Base-by-base conservation (phyloP, 1,284 basidiomycete genomes). In the Rugosomyces carneus region DNA sequence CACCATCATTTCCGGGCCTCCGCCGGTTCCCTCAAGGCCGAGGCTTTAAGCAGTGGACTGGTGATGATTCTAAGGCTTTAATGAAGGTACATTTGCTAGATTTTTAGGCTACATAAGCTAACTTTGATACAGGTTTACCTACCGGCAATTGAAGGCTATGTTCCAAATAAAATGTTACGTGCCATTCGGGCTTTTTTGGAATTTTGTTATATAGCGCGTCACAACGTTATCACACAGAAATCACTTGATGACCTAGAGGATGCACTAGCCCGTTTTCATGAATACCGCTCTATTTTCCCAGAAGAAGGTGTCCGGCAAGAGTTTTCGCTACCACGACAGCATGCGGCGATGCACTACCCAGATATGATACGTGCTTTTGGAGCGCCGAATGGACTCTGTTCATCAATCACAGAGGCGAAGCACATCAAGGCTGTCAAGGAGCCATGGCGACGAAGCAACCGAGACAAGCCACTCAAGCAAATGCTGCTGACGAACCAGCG, bases 261-360 rank as follows among this genome's bases (percentile, higher is more conserved):
- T 6, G 46, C 57, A 0, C 48, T 68, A 2, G 13, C 23, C 0
- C 23, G 23, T 0, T 72, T 65, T 37, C 64, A 65, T 34, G 5
- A 49, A 0, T 26, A 54, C 3, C 60, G 66, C 0, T 16, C 51
- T 1, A 53, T 66, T 1, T 73, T 72, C 41, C 26, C 36, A 7
- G 1, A 32, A 15, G 15, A 15, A 2, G 60, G 60, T 18, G 58
- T 65, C 3, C 53, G 52, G 2, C 15, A 48, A 4, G 45, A 35
- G 11, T 56, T 68, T 35, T 58, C 59, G 0, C 57, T 70, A 6
- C 67, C 64, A 3, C 58, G 60, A 10, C 41, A 69, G 64, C 52
- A 53, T 68, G 15, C 61, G 56, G 1, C 67, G 5, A 10, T 18
- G 8, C 48, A 68, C 40, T 58, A 41, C 31, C 19, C 10, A 4